Evolutionary conservation across 2,329 filamentous ascomycete species (phyloP).

Genomic region (Microsporum ferrugineum): DNA sequence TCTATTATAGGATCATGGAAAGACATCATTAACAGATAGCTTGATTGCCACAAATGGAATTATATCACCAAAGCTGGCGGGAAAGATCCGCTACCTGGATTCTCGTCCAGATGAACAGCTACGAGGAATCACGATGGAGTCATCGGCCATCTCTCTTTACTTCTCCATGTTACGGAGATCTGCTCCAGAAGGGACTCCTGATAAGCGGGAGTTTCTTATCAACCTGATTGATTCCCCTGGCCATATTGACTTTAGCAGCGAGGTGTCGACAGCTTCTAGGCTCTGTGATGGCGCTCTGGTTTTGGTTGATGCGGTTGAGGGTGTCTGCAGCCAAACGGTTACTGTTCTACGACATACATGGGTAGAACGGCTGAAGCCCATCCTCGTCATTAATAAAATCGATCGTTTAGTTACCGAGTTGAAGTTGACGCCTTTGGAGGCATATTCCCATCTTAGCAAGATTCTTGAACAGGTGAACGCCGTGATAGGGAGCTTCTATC

Average conservation of each 20-base stretch:
- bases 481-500: conserved; percentile 92
- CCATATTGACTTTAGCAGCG: conserved; percentile 97
- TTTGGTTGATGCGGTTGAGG: conserved; percentile 90
- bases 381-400: conserved; percentile 97
- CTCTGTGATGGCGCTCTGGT: conserved; percentile 91
- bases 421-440: conserved; percentile 82
- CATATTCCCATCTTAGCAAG: conserved; percentile 78
- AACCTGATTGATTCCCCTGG: conserved; percentile 97
- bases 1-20: conserved; percentile 67
- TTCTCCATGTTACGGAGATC: conserved; percentile 80
- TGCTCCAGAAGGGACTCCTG: conserved; percentile 54
- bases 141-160: conserved; percentile 89
- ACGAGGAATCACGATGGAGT: conserved; percentile 99
- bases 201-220: conserved; percentile 81
- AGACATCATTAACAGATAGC: conserved; percentile 91
- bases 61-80: conserved; percentile 92
- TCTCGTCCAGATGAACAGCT: conserved; percentile 91
- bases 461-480: conserved; percentile 93
- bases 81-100: conserved; percentile 95
- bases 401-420: conserved; percentile 88
- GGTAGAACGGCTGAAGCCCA: conserved; percentile 87
- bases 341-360: conserved; percentile 91
- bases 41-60: conserved; percentile 98
- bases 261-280: conserved; percentile 89
- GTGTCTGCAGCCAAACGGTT: conserved; percentile 96